Percentiles rank a stretch among this genome's conserved stretches.
phyloP scores from a whole-genome alignment of 371 early-diverging fungal species.

The Haplosporangium sp. region DNA sequence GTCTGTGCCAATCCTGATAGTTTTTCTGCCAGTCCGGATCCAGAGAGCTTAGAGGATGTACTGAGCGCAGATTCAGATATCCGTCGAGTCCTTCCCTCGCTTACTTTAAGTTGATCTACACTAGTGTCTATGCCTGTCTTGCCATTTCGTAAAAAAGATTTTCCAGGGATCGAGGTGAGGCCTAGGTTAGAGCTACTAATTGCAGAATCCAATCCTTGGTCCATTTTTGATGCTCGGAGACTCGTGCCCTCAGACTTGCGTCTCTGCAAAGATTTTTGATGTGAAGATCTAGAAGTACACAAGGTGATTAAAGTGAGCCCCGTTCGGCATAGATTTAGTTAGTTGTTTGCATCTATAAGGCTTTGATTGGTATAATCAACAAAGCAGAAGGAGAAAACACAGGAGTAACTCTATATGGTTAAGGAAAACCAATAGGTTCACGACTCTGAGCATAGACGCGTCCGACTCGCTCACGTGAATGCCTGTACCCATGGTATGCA shows the following conservation, averaged over 20 bases:
- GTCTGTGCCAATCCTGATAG: slow-evolving; percentile 47
- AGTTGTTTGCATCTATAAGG: neutral
- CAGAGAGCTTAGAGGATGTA: slow-evolving; percentile 26
- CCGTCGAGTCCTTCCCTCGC: slow-evolving; percentile 44
- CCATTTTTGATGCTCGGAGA: slow-evolving; percentile 30
- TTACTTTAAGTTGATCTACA: slow-evolving; percentile 41
- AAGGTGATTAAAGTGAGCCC: neutral
- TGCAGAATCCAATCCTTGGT: slow-evolving; percentile 16
- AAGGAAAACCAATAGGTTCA: neutral
- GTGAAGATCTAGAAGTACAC: slow-evolving; percentile 9
- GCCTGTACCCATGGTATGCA: neutral
- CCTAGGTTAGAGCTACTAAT: slow-evolving; percentile 15
- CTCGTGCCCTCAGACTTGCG: slow-evolving; percentile 47
- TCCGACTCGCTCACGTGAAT: neutral
- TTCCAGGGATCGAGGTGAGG: slow-evolving; percentile 19
- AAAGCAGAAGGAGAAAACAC: neutral
- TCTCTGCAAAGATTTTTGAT: slow-evolving; percentile 31
- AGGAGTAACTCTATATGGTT: neutral
- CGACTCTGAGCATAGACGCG: neutral
- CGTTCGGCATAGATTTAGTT: neutral
- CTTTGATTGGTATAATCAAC: neutral
- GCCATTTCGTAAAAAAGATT: slow-evolving; percentile 17
- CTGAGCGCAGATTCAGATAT: slow-evolving; percentile 48
- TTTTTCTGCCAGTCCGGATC: slow-evolving; percentile 32
- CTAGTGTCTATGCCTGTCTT: slow-evolving; percentile 30